These are phyloP conservation scores for Fennellomyces sp. DNA, from an alignment of 371 early-diverging fungal species.

Conservation along the genomic window DNA sequence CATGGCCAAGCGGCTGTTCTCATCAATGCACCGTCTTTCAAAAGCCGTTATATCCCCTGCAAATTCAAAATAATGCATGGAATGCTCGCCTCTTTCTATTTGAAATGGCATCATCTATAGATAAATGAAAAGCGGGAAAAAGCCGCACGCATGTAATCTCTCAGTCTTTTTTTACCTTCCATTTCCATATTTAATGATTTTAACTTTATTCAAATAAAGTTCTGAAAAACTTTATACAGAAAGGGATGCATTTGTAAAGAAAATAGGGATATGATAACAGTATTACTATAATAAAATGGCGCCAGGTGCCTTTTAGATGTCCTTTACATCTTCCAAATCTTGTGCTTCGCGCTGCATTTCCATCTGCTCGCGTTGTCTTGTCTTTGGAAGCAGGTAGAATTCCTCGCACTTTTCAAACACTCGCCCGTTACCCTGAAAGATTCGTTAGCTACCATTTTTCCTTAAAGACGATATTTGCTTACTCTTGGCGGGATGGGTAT, in stretches of 20 bases:
- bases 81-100: too few relatives aligned
- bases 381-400: constrained; percentile 41
- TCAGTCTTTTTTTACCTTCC: too few relatives aligned
- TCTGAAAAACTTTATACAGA: not conserved
- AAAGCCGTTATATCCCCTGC: not conserved
- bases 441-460: not conserved
- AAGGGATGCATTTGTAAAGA: not conserved
- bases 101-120: too few relatives aligned
- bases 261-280: not conserved
- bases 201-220: too few relatives aligned
- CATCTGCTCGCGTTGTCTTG: constrained; percentile 39
- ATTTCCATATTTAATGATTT: too few relatives aligned
- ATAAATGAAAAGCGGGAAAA: too few relatives aligned
- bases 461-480: too few relatives aligned
- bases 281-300: not conserved
- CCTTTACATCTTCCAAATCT: constrained; percentile 48
- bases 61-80: too few relatives aligned
- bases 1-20: not conserved
- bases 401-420: constrained; percentile 51
- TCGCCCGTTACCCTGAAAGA: constrained; percentile 37
- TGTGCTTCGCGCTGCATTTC: constrained; percentile 38
- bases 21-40: not conserved
- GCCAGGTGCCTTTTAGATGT: constrained; percentile 24
- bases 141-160: too few relatives aligned
- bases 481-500: constrained; percentile 57